phyloP scores from a whole-genome alignment of 176 grass and related monocot species.

The Triticum monococcum region DNA sequence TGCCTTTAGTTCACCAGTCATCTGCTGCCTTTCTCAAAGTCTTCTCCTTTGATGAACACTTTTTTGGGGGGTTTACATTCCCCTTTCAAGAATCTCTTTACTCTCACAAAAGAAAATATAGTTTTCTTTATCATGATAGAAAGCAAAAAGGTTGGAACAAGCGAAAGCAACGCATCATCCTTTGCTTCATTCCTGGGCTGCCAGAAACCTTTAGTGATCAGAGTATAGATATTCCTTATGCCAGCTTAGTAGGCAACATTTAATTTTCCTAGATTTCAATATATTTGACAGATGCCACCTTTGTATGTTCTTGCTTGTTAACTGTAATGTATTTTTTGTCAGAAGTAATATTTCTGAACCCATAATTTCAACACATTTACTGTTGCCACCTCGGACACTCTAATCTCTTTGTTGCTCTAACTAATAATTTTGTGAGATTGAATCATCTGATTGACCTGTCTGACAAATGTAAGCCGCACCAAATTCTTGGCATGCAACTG shows the following conservation, averaged over 20 bases:
- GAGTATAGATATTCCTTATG: neutral
- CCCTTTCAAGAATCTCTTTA: conserved; percentile 30
- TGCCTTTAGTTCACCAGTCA: conserved; percentile 33
- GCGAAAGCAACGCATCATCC: conserved; percentile 15
- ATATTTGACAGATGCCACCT: neutral
- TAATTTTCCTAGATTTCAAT: neutral
- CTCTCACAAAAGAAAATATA: neutral
- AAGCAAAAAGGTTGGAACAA: conserved; percentile 9
- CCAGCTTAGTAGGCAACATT: neutral
- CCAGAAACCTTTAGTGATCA: neutral
- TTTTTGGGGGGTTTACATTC: conserved; percentile 43
- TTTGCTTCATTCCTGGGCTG: conserved; percentile 20
- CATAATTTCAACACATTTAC: neutral
- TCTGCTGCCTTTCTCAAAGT: conserved; percentile 41
- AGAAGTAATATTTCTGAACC: neutral
- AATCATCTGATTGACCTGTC: neutral
- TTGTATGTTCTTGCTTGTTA: neutral
- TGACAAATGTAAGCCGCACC: conserved; percentile 4
- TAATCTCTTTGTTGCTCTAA: conserved; percentile 6
- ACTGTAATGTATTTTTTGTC: neutral
- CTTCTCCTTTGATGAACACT: conserved; percentile 27
- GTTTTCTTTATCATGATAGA: conserved; percentile 17
- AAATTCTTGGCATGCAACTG: conserved; percentile 8
- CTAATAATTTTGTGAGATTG: neutral
- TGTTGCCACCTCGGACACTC: neutral